Conservation (phyloP, 306 rosid species). For the Acacia confusa region DNA sequence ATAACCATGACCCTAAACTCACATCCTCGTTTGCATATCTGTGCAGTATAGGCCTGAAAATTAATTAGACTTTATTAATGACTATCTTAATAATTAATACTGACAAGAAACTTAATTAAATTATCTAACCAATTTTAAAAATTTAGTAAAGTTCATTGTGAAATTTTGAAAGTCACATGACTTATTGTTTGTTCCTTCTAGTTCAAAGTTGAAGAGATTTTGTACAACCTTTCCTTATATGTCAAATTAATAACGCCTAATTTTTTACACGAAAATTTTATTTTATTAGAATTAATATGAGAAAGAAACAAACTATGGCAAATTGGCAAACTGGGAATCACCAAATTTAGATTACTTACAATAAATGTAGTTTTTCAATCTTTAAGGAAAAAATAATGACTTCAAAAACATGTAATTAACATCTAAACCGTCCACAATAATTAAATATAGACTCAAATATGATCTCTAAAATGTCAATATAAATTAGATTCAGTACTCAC, state of each 20-base stretch:
- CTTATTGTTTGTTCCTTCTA: background rate
- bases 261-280: too few species aligned
- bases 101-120: background rate
- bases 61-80: background rate
- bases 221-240: too few species aligned
- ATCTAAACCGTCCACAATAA: too few species aligned
- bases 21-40: conserved; percentile 94
- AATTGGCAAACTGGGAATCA: background rate
- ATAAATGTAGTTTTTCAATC: too few species aligned
- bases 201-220: background rate
- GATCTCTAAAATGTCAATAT: too few species aligned
- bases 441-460: background rate
- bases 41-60: conserved; percentile 73
- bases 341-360: background rate
- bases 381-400: background rate
- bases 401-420: background rate
- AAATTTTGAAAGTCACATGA: too few species aligned
- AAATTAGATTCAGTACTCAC: conserved; percentile 30
- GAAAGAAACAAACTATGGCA: background rate
- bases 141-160: background rate
- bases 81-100: background rate
- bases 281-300: too few species aligned
- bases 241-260: background rate
- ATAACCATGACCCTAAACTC: conserved; percentile 82
- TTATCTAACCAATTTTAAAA: too few species aligned